Base-by-base conservation (phyloP, 208 protist species). In the Trypanosomatidae sp. region DNA sequence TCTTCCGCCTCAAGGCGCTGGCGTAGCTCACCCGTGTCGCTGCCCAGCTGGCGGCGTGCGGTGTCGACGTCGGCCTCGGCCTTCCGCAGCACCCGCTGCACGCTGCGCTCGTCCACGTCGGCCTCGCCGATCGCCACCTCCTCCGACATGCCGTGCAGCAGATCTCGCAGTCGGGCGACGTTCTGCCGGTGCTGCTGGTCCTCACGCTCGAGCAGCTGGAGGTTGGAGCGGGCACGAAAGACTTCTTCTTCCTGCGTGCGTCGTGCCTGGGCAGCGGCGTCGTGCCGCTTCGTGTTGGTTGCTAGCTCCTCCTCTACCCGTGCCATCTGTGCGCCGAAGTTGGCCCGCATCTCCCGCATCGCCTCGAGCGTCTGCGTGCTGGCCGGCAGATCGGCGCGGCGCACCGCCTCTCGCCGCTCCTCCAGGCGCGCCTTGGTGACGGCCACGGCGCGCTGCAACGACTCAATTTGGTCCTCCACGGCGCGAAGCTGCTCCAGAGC, bases 371-470 rank as follows among this genome's bases (percentile, higher is more conserved):
- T 73, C 19, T 91, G 76, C 39, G 41, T 76, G 2, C 62, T 77
- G 9, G 52, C 22, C 2, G 83, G 73, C 10, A 88, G 41, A 36
- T 69, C 72, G 41, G 73, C 55, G 44, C 82, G 69, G 33, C 66
- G 66, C 46, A 90, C 52, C 2, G 75, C 81, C n/a, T 87, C 77
- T 22, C 74, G 79, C 56, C 86, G 88, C 66, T 97, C 86, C 17
- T 87, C 83, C n/a, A 95, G 86, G 13, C 84, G 83, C 33, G 87
- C 90, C 36, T 82, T 74, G 39, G 93, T 83, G 49, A 87, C 71
- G 17, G 87, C 81, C 0, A 90, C 86, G 68, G 92, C 90, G 25
- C 81, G 80, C 47, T 80, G 69, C 55, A 92, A 70, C 47, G 73
- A 49, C 30, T 93, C 82, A 39, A 91, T 84, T 19, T 88, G 59